Conservation (phyloP, 257 asterid species). For the Oldenlandia corymbosa region DNA sequence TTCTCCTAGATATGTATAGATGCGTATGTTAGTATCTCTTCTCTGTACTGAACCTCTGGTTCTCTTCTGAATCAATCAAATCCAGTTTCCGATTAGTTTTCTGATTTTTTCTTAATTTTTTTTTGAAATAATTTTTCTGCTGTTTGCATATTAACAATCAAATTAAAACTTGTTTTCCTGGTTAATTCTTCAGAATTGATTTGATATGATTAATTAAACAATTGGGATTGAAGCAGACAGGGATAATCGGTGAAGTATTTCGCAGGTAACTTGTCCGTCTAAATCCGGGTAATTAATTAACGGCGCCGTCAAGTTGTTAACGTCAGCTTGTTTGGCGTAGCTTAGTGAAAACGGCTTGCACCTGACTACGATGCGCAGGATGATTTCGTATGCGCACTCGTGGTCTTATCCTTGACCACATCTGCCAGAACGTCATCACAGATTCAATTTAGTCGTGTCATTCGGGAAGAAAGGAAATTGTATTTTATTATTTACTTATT, state of each 20-base stretch:
- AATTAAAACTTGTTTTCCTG: too few relatives aligned
- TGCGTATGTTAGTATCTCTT: neutral
- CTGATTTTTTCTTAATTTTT: too few relatives aligned
- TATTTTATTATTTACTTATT: neutral
- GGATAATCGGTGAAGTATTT: too few relatives aligned
- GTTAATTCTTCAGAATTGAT: too few relatives aligned
- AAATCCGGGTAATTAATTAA: too few relatives aligned
- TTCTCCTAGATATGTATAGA: conserved; percentile 9
- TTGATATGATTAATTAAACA: too few relatives aligned
- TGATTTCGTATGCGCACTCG: neutral
- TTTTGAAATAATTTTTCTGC: too few relatives aligned
- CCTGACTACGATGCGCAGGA: neutral
- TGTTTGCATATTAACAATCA: too few relatives aligned
- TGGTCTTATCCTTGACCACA: conserved; percentile 16
- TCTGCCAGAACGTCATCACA: neutral
- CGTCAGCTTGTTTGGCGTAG: neutral
- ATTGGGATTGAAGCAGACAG: too few relatives aligned
- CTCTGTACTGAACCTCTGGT: conserved; percentile 3
- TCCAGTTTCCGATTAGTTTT: neutral
- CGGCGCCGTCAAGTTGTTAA: too few relatives aligned
- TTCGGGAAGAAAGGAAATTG: too few relatives aligned
- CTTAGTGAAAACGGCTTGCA: neutral
- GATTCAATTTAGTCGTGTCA: conserved; percentile 6
- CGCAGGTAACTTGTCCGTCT: too few relatives aligned
- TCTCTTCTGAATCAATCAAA: neutral